Percentiles rank a stretch among this genome's conserved stretches.
Evolutionary conservation across 257 asterid species (phyloP).

Genomic region (Paraleonurus japonicus): DNA sequence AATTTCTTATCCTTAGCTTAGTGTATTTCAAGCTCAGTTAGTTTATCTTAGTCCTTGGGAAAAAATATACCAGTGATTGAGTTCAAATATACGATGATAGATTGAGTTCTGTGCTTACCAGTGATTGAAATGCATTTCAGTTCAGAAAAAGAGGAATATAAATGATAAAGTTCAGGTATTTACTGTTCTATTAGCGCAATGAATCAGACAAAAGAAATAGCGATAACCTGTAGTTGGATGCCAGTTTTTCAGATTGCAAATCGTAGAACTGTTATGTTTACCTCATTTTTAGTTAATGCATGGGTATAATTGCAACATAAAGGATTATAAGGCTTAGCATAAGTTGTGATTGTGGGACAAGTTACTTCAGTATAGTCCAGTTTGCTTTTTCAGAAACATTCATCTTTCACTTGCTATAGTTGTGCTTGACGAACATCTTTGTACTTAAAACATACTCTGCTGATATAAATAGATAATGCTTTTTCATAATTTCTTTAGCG

Average conservation of each 20-base stretch:
- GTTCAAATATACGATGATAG: neutral
- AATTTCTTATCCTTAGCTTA: neutral
- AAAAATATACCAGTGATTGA: no score
- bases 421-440: slow-evolving; percentile 6
- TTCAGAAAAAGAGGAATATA: neutral
- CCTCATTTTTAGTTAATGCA: slow-evolving; percentile 6
- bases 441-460: neutral
- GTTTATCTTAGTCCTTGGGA: slow-evolving; percentile 3
- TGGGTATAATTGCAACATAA: neutral
- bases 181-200: neutral
- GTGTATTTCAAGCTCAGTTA: neutral
- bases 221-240: neutral
- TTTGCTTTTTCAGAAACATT: slow-evolving; percentile 7
- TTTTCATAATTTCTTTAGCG: neutral
- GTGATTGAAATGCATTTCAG: neutral
- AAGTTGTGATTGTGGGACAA: neutral
- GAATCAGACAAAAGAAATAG: neutral
- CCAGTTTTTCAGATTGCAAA: neutral
- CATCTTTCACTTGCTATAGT: neutral
- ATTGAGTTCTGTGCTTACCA: neutral
- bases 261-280: neutral
- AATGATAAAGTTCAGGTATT: neutral
- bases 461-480: neutral
- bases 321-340: neutral
- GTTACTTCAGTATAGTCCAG: neutral